Conservation (phyloP, 495 filamentous ascomycete species). For the Trichoderma orchidacearum region DNA sequence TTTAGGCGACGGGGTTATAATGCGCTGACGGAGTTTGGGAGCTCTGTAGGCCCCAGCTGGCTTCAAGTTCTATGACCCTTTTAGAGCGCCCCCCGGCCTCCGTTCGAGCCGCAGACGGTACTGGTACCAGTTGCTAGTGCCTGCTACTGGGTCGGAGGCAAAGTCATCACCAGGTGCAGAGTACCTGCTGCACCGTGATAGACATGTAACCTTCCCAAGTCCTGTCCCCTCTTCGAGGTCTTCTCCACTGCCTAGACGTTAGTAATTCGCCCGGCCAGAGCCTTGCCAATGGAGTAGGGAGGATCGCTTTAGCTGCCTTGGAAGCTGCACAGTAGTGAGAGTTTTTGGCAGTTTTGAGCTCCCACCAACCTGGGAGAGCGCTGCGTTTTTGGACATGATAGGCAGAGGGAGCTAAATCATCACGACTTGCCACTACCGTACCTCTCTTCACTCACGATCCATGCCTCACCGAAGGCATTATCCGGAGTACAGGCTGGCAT, state of each 20-base stretch:
- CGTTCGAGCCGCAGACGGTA: not conserved
- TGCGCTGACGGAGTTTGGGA: not conserved
- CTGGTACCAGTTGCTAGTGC: too few relatives aligned
- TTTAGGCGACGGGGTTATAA: not conserved
- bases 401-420: too few relatives aligned
- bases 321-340: too few relatives aligned
- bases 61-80: not conserved
- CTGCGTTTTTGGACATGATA: too few relatives aligned
- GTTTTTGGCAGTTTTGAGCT: too few relatives aligned
- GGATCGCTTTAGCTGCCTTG: not conserved
- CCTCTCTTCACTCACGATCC: too few relatives aligned
- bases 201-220: not conserved
- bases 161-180: not conserved
- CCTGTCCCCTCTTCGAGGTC: not conserved
- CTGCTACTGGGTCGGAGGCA: not conserved
- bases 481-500: too few relatives aligned
- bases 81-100: not conserved
- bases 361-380: too few relatives aligned
- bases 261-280: not conserved
- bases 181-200: not conserved
- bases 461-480: too few relatives aligned
- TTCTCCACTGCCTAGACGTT: not conserved
- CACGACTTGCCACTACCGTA: too few relatives aligned
- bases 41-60: not conserved
- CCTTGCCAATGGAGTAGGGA: not conserved